Evolutionary conservation across 192 early-diverging fungal species (phyloP).

Genomic region (Backusella parvicylindrica): DNA sequence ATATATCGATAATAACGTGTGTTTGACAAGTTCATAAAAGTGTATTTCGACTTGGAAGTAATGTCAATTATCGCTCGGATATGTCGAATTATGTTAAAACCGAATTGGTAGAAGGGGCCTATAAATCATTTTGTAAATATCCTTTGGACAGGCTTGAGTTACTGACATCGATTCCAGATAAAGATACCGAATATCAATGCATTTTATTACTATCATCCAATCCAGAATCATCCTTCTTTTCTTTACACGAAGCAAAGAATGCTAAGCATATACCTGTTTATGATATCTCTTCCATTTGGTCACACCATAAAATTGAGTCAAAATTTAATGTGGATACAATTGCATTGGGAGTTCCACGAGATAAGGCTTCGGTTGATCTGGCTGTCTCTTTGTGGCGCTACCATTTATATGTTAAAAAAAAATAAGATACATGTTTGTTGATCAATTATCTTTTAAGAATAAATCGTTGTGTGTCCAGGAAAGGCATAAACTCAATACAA

Average conservation of each 20-base stretch:
- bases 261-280: constrained; percentile 5
- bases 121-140: not conserved
- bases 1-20: not conserved
- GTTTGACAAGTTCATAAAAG: not conserved
- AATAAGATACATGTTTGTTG: no score
- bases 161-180: not conserved
- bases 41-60: not conserved
- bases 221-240: not conserved
- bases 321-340: not conserved
- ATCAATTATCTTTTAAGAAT: no score
- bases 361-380: constrained; percentile 2
- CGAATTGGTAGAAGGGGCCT: not conserved
- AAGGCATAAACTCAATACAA: no score
- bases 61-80: constrained; percentile 4
- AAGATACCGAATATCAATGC: not conserved
- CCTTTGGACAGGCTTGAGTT: not conserved
- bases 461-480: no score
- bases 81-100: constrained; percentile 4
- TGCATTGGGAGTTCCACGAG: not conserved
- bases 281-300: not conserved
- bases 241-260: not conserved
- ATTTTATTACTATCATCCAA: not conserved
- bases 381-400: constrained; percentile 3
- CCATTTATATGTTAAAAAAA: not conserved
- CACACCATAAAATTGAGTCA: not conserved